Evolutionary conservation across 2,329 filamentous ascomycete species (phyloP).

Genomic region (Xenoacremonium recifei): DNA sequence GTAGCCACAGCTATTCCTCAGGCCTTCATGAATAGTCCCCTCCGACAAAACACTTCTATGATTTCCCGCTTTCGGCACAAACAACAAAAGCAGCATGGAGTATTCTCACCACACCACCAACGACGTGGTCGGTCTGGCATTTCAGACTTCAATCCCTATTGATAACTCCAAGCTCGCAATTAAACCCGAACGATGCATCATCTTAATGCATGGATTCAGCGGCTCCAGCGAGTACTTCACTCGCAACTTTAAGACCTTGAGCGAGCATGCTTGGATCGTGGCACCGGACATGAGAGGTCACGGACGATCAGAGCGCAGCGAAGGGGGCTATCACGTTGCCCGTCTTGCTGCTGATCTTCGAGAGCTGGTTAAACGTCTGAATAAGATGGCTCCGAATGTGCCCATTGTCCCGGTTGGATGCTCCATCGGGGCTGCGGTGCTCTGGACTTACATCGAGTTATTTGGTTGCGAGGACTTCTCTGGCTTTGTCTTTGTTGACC

Average conservation of each 20-base stretch:
- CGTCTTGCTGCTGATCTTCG: slow-evolving; percentile 22
- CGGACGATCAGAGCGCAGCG: slow-evolving; percentile 19
- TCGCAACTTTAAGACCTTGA: slow-evolving; percentile 18
- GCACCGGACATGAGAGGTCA: slow-evolving; percentile 28
- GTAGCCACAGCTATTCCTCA: no score
- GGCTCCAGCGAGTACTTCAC: slow-evolving; percentile 26
- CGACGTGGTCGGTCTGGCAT: slow-evolving; percentile 23
- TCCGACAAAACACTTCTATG: no score
- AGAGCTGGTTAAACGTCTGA: slow-evolving; percentile 17
- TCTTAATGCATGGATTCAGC: slow-evolving; percentile 29
- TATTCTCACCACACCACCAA: slow-evolving; percentile 17
- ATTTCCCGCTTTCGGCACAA: no score
- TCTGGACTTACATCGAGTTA: slow-evolving; percentile 27
- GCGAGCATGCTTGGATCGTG: slow-evolving; percentile 20
- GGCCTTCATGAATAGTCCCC: no score
- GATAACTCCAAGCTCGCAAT: slow-evolving; percentile 3
- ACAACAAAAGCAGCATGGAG: no score
- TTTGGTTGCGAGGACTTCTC: slow-evolving; percentile 24
- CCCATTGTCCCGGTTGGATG: slow-evolving; percentile 24
- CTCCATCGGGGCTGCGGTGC: slow-evolving; percentile 26
- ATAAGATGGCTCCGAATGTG: slow-evolving; percentile 13
- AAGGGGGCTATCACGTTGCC: slow-evolving; percentile 25
- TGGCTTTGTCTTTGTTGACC: slow-evolving; percentile 27
- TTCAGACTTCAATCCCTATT: slow-evolving; percentile 21
- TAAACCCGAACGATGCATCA: slow-evolving; percentile 15